These are phyloP conservation scores for Podaxis sp. DNA, from an alignment of 768 basidiomycete genomes.

Conservation along the genomic window DNA sequence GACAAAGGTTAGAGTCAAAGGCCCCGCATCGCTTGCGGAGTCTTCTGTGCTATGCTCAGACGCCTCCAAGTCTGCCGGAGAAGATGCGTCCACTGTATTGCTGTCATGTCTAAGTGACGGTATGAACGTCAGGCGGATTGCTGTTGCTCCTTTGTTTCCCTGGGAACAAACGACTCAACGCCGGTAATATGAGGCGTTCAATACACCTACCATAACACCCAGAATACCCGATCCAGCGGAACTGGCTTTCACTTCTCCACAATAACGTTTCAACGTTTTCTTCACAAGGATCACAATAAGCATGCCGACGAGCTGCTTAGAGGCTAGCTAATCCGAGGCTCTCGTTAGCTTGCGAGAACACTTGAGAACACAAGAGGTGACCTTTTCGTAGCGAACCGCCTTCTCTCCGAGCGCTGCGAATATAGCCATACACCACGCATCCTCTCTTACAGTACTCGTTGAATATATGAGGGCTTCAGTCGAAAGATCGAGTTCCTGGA, in stretches of 20 bases:
- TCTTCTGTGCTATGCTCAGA: background rate
- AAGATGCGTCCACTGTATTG: constrained; percentile 10
- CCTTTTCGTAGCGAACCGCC: constrained; percentile 65
- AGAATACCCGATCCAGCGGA: constrained; percentile 73
- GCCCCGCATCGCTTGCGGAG: constrained; percentile 21
- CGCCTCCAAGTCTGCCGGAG: background rate
- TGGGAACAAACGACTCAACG: constrained; percentile 24
- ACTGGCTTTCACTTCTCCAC: constrained; percentile 51
- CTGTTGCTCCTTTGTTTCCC: constrained; percentile 86
- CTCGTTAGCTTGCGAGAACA: background rate
- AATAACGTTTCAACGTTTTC: constrained; percentile 46
- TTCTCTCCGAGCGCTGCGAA: constrained; percentile 74
- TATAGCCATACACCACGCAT: constrained; percentile 68
- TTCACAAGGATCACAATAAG: constrained; percentile 70
- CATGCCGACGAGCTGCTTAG: constrained; percentile 84
- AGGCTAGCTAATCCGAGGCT: constrained; percentile 48
- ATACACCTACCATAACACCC: constrained; percentile 65
- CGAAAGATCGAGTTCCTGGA: constrained; percentile 81
- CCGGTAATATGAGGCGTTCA: background rate
- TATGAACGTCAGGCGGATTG: constrained; percentile 59
- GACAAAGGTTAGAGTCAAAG: constrained; percentile 68
- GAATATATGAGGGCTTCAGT: constrained; percentile 77
- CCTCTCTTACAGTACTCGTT: constrained; percentile 59
- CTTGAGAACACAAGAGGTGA: constrained; percentile 20
- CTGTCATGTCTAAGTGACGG: constrained; percentile 30